Percentiles rank a stretch among this genome's conserved stretches.
phyloP scores from a whole-genome alignment of 306 rosid species.

The Glycine tomentella region DNA sequence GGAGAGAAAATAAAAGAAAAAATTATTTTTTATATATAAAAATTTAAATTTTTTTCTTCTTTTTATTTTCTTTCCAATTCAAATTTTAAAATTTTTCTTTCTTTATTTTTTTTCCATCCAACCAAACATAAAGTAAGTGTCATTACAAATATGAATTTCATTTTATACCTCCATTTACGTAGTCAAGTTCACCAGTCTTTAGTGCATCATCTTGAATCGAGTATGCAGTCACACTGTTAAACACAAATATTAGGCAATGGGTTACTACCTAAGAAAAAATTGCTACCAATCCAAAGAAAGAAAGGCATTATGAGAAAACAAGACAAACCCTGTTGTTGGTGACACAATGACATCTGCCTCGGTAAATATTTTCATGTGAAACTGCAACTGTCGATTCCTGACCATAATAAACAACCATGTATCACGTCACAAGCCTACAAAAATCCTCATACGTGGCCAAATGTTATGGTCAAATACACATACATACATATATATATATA shows the following conservation, averaged over 20 bases:
- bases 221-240: constrained; percentile 92
- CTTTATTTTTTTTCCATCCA: no score
- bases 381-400: constrained; percentile 85
- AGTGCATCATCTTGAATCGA: constrained; percentile 76
- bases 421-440: background rate
- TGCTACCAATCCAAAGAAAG: background rate
- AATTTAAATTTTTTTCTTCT: no score
- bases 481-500: no score
- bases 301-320: constrained; percentile 33
- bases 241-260: constrained; percentile 23
- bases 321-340: constrained; percentile 82
- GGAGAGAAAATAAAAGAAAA: no score
- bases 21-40: no score
- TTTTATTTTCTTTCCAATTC: no score
- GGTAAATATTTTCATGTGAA: constrained; percentile 72
- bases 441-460: background rate
- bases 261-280: constrained; percentile 16
- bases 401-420: constrained; percentile 13
- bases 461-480: background rate
- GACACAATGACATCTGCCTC: constrained; percentile 87
- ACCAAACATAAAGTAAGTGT: no score
- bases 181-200: constrained; percentile 94
- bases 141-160: constrained; percentile 16
- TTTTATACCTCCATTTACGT: constrained; percentile 82
- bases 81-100: no score